Percentiles rank a stretch among this genome's conserved stretches.
These are phyloP conservation scores for Plasmodium falciparum DNA, from an alignment of 169 alveolate genomes.

Conservation along the genomic window DNA sequence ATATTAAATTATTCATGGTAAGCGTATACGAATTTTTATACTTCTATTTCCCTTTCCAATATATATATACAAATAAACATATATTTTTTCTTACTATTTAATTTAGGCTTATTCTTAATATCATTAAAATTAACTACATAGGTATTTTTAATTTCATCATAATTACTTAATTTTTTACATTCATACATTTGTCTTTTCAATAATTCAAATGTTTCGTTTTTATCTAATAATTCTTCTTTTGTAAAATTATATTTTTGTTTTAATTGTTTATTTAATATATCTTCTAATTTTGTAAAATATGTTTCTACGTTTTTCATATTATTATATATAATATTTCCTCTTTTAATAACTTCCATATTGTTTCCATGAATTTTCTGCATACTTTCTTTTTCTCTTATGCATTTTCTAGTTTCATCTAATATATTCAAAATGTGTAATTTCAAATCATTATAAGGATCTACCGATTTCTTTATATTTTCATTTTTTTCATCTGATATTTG, in stretches of 20 bases:
- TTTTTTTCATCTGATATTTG: conserved; percentile 21
- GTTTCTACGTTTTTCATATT: conserved; percentile 60
- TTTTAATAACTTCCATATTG: conserved; percentile 64
- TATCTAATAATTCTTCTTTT: conserved; percentile 46
- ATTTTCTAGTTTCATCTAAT: conserved; percentile 60
- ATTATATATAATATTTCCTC: conserved; percentile 56
- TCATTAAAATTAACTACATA: conserved; percentile 15
- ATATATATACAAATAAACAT: neutral
- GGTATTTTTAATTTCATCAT: conserved; percentile 37
- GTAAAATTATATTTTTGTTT: conserved; percentile 24
- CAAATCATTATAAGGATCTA: conserved; percentile 56
- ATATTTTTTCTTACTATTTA: conserved; percentile 30
- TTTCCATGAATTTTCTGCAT: conserved; percentile 55
- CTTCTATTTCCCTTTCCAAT: no score
- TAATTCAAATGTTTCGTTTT: conserved; percentile 35
- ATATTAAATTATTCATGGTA: neutral
- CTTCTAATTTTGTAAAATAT: conserved; percentile 59
- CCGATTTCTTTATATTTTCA: conserved; percentile 25
- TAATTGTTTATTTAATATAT: conserved; percentile 39
- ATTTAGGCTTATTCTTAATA: conserved; percentile 25
- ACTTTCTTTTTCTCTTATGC: conserved; percentile 58
- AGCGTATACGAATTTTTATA: neutral
- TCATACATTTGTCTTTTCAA: conserved; percentile 52
- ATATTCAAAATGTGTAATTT: conserved; percentile 63
- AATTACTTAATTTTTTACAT: conserved; percentile 61